A percentile compares a stretch with the other conserved stretches of the same genome.
Evolutionary conservation across 805 yeast species (phyloP).

Genomic region (Metschnikowia cubensis): DNA sequence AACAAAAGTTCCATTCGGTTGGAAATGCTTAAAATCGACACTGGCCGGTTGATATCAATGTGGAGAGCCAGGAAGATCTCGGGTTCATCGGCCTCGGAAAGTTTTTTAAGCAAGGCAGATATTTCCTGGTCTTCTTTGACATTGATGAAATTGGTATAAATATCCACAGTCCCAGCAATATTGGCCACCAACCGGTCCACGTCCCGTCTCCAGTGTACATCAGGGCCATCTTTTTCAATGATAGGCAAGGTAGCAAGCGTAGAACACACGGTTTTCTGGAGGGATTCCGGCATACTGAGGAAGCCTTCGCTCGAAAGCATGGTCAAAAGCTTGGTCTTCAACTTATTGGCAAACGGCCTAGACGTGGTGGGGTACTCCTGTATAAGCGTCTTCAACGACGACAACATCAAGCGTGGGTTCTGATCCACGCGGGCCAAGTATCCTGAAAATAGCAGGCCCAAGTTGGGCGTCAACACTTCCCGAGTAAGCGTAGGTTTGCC

Average conservation of each 20-base stretch:
- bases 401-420: constrained; percentile 32
- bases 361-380: constrained; percentile 70
- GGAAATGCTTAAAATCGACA: constrained; percentile 48
- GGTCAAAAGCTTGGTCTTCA: constrained; percentile 42
- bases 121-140: constrained; percentile 54
- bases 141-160: constrained; percentile 58
- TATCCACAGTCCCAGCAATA: constrained; percentile 48
- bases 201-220: constrained; percentile 43
- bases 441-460: constrained; percentile 56
- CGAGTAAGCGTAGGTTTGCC: constrained; percentile 83
- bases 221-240: constrained; percentile 51
- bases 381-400: constrained; percentile 38
- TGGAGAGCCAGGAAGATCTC: constrained; percentile 43
- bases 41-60: constrained; percentile 57
- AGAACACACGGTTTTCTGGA: constrained; percentile 42
- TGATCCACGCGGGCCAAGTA: constrained; percentile 41
- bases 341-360: constrained; percentile 69
- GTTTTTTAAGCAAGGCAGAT: constrained; percentile 31
- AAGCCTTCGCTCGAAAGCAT: constrained; percentile 33
- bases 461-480: constrained; percentile 76
- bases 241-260: constrained; percentile 55
- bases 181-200: constrained; percentile 49
- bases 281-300: constrained; percentile 34
- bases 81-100: constrained; percentile 22
- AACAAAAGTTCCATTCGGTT: constrained; percentile 47